Conservation (phyloP, 2,329 filamentous ascomycete genomes). For the Diaporthe longicolla region DNA sequence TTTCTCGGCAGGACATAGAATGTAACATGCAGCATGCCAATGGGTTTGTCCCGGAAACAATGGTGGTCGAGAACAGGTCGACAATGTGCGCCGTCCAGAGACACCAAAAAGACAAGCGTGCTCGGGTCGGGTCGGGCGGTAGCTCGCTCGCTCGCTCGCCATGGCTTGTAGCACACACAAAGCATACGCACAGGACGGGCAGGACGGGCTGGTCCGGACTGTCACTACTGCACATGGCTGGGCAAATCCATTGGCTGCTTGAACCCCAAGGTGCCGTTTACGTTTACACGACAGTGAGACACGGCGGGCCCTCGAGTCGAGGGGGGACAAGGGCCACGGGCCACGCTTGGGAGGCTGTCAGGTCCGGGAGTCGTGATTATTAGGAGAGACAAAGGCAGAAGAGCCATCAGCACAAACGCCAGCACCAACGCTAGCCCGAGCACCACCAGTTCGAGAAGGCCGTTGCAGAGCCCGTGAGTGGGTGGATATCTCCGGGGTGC, state of each 20-base stretch:
- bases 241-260: no score
- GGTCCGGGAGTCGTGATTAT: not conserved
- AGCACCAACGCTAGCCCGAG: not conserved
- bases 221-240: not conserved
- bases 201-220: slow-evolving; percentile 15
- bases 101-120: slow-evolving; percentile 3
- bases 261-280: not conserved
- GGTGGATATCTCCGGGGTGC: slow-evolving; percentile 22
- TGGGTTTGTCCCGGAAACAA: not conserved
- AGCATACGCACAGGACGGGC: not conserved
- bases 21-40: not conserved
- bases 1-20: not conserved
- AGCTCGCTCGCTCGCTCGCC: not conserved
- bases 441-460: not conserved
- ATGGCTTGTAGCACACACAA: not conserved
- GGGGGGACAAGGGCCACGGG: not conserved
- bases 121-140: slow-evolving; percentile 21
- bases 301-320: slow-evolving; percentile 7
- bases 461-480: slow-evolving; percentile 2
- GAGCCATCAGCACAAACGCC: not conserved
- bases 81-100: not conserved
- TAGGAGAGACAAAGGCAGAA: not conserved
- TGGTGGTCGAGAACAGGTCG: not conserved
- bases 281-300: not conserved
- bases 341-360: not conserved